These are phyloP conservation scores for Calonectria pseudoreteaudii DNA, from an alignment of 2,329 filamentous ascomycete genomes.

Conservation along the genomic window DNA sequence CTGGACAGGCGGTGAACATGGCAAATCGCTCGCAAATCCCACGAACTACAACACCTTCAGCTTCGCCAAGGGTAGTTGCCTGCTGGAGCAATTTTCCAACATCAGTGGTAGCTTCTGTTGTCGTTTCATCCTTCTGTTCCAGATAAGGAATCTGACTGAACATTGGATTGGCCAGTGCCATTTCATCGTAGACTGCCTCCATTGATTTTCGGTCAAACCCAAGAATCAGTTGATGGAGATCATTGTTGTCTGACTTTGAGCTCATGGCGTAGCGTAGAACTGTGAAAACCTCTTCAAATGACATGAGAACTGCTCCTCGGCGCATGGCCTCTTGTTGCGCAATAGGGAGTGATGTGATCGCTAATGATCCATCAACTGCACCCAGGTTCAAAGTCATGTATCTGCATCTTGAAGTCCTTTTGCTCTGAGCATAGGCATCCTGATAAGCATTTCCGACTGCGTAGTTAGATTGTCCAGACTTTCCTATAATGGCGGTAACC, in stretches of 20 bases:
- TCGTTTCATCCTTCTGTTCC: constrained; percentile 16
- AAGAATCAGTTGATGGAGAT: constrained; percentile 19
- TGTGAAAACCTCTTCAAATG: constrained; percentile 25
- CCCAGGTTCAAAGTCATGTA: constrained; percentile 27
- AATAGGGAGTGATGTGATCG: constrained; percentile 21
- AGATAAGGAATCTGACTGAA: constrained; percentile 23
- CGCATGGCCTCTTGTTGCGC: constrained; percentile 24
- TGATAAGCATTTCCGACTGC: constrained; percentile 26
- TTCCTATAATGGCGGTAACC: constrained; percentile 24
- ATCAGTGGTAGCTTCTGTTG: constrained; percentile 15
- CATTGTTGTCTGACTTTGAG: constrained; percentile 4
- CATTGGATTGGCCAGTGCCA: constrained; percentile 23
- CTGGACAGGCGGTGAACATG: constrained; percentile 26
- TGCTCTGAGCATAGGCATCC: constrained; percentile 25
- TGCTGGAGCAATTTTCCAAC: constrained; percentile 25
- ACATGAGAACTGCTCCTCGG: constrained; percentile 24
- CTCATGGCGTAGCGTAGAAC: constrained; percentile 26
- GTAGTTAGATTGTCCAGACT: not conserved
- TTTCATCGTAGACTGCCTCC: constrained; percentile 22
- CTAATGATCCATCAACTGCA: constrained; percentile 23
- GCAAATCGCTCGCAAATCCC: constrained; percentile 27
- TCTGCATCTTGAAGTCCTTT: constrained; percentile 15
- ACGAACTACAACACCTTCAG: constrained; percentile 18
- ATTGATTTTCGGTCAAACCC: constrained; percentile 29
- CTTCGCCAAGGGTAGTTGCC: constrained; percentile 16